A percentile compares a stretch with the other conserved stretches of the same genome.
Evolutionary conservation across 257 asterid species (phyloP).

Genomic region (Gentiana macrophylla): DNA sequence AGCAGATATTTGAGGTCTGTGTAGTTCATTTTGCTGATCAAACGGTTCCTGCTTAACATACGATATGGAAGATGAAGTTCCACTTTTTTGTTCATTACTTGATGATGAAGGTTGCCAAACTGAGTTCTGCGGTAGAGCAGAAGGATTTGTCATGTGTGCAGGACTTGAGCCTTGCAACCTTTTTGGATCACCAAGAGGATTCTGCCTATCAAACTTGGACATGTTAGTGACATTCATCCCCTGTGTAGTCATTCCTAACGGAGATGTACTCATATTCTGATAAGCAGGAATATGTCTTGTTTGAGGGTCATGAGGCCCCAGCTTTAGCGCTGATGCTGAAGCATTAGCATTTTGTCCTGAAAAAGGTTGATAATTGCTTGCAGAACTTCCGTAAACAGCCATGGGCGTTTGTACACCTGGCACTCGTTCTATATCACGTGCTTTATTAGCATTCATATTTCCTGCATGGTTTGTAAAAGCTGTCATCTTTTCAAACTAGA

Average conservation of each 20-base stretch:
- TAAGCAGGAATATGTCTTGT: slow-evolving; percentile 55
- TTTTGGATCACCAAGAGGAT: slow-evolving; percentile 43
- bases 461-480: slow-evolving; percentile 30
- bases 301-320: slow-evolving; percentile 53
- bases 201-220: slow-evolving; percentile 52
- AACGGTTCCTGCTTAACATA: slow-evolving; percentile 63
- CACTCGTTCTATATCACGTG: slow-evolving; percentile 44
- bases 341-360: slow-evolving; percentile 30
- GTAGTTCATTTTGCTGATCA: slow-evolving; percentile 59
- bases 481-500: slow-evolving; percentile 19
- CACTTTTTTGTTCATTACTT: slow-evolving; percentile 35
- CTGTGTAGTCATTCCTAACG: slow-evolving; percentile 38
- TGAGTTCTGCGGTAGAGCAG: slow-evolving; percentile 31
- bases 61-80: slow-evolving; percentile 29
- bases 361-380: slow-evolving; percentile 45
- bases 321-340: slow-evolving; percentile 35
- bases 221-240: slow-evolving; percentile 36
- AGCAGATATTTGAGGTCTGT: slow-evolving; percentile 37
- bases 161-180: slow-evolving; percentile 30
- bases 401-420: slow-evolving; percentile 52
- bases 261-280: slow-evolving; percentile 38
- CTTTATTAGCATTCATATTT: slow-evolving; percentile 29
- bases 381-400: slow-evolving; percentile 43
- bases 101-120: slow-evolving; percentile 31
- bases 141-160: slow-evolving; percentile 29